Conservation (phyloP, 495 filamentous ascomycete species). For the Xylaria grammica region DNA sequence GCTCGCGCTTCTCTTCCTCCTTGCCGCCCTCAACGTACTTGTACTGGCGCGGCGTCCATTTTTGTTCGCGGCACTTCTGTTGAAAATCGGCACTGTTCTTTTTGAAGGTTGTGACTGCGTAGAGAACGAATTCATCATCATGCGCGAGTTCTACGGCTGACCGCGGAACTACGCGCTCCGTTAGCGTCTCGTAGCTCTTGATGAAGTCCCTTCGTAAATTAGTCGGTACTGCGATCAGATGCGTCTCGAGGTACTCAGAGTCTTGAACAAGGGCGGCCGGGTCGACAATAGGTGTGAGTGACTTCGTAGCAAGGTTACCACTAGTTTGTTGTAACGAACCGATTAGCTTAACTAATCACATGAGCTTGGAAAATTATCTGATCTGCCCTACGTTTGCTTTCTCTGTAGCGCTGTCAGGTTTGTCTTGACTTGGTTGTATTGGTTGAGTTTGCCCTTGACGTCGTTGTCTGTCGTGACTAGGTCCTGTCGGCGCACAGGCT, state of each 20-base stretch:
- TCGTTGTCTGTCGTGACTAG: constrained; percentile 88
- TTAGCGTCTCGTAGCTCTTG: constrained; percentile 83
- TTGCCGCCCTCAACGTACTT: constrained; percentile 88
- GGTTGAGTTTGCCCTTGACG: constrained; percentile 87
- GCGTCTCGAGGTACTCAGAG: constrained; percentile 96
- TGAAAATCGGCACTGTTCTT: constrained; percentile 85
- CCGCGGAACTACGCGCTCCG: constrained; percentile 84
- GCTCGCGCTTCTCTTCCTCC: constrained; percentile 84
- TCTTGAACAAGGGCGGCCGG: constrained; percentile 79
- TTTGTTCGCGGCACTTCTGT: constrained; percentile 85
- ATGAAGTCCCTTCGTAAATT: constrained; percentile 83
- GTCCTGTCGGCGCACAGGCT: constrained; percentile 59
- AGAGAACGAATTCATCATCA: constrained; percentile 88
- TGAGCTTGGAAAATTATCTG: not conserved
- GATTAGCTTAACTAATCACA: constrained; percentile 7
- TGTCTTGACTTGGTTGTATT: constrained; percentile 90
- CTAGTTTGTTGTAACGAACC: constrained; percentile 47
- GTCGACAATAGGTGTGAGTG: constrained; percentile 84
- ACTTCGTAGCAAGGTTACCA: constrained; percentile 93
- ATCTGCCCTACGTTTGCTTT: constrained; percentile 72
- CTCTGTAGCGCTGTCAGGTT: constrained; percentile 78
- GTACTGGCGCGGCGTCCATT: constrained; percentile 94
- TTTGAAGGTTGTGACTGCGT: constrained; percentile 90
- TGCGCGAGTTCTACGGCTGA: constrained; percentile 76
- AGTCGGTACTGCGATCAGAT: constrained; percentile 85